A percentile compares a stretch with the other conserved stretches of the same genome.
These are phyloP conservation scores for Tuber microsphaerosporum DNA, from an alignment of 495 filamentous ascomycete species.

Conservation along the genomic window DNA sequence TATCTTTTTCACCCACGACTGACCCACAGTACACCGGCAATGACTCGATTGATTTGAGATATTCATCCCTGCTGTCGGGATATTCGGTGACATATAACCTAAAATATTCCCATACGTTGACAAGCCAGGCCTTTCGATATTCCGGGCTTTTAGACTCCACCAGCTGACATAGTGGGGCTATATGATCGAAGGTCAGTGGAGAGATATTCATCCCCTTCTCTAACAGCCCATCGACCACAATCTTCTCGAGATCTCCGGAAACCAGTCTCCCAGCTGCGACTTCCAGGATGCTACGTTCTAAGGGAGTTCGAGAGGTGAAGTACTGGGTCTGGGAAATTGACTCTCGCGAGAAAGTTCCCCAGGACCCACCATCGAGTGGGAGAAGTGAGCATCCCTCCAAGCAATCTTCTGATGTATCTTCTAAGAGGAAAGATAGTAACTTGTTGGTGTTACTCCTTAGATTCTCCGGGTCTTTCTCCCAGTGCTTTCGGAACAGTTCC, in stretches of 20 bases:
- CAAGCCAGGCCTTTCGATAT: conserved; percentile 16
- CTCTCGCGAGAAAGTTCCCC: conserved; percentile 18
- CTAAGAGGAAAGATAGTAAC: conserved; percentile 19
- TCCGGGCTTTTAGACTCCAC: too few relatives aligned
- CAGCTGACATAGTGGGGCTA: conserved; percentile 15
- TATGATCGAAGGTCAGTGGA: conserved; percentile 18
- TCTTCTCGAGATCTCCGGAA: not conserved
- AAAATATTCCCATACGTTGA: conserved; percentile 26
- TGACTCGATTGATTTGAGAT: conserved; percentile 7
- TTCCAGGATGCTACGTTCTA: conserved; percentile 14
- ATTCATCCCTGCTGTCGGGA: not conserved
- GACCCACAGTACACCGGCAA: conserved; percentile 26
- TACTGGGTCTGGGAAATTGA: not conserved
- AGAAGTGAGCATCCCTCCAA: conserved; percentile 18
- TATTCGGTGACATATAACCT: not conserved
- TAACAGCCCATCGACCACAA: conserved; percentile 4
- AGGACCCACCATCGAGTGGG: conserved; percentile 12
- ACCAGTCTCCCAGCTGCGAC: conserved; percentile 6
- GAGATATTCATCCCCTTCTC: conserved; percentile 15
- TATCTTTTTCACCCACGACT: conserved; percentile 6
- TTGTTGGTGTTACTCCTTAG: conserved; percentile 16
- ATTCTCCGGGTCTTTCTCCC: conserved; percentile 10
- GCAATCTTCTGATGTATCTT: not conserved
- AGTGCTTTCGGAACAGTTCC: conserved; percentile 7
- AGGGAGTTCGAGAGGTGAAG: not conserved